Evolutionary conservation across 768 basidiomycete genomes (phyloP), one percentile per base, ranked within the genome.

Genomic region (Mycena epipterygia): DNA sequence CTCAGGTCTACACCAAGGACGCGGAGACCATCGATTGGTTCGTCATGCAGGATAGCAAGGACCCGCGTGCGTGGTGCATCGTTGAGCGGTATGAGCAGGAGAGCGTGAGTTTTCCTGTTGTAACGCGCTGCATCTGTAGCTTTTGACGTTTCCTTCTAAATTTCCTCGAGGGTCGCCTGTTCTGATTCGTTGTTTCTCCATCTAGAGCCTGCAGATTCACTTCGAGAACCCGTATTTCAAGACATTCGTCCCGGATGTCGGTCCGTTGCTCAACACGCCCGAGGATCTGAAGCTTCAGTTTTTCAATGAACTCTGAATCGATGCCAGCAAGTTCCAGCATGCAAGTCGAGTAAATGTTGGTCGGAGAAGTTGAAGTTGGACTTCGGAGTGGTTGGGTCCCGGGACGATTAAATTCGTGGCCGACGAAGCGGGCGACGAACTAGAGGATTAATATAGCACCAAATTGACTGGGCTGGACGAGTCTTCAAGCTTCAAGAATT

Each of bases 11-110:
- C 23, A 23, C 39, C 59, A 55, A 42, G 11, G 51, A 68, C 58
- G 29, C 44, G 59, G 59, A 30, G 9, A 52, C 66, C 16, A 25
- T 60, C 27, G 5, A 14, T 12, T 61, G 60, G 60, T 35, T 62
- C 46, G 48, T 62, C 13, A 49, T 48, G 46, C 60, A 62, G 60
- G 23, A 62, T 33, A 2, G 3, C 13, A 48, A 62, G 48, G 60
- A 62, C 21, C 48, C 60, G 5, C 44, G 46, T 25, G 44, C 60
- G 32, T 62, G 60, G 60, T 49, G 32, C 6, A 23, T 62, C 11
- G 48, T 62, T 33, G 60, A 62, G 48, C 60, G 60, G 4, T 62
- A 62, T 33, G 60, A 35, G 33, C 23, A 23, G n/a, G 27, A 62
- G 48, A 30, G 30, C 8, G 60, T 62, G 60, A 62, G 60, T 33